These are phyloP conservation scores for Yarrowia yakushimensis DNA, from an alignment of 805 yeast species.

Conservation along the genomic window DNA sequence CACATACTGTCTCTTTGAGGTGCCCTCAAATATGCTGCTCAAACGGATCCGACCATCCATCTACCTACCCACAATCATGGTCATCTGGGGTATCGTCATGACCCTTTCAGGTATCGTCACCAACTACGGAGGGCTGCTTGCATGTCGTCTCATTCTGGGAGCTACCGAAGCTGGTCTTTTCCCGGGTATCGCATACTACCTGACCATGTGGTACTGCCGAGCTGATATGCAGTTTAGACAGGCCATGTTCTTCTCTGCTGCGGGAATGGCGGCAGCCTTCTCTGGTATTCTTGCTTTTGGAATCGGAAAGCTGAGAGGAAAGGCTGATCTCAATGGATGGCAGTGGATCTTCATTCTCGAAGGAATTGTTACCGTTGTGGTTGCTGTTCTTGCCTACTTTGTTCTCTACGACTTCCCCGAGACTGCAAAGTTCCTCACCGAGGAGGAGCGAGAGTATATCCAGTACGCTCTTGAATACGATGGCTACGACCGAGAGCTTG, in stretches of 20 bases:
- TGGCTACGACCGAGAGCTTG: conserved; percentile 19
- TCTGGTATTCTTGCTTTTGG: conserved; percentile 48
- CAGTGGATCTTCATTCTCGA: conserved; percentile 52
- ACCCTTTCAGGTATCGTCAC: conserved; percentile 40
- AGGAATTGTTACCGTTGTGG: conserved; percentile 43
- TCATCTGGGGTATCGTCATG: conserved; percentile 40
- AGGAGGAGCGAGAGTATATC: conserved; percentile 46
- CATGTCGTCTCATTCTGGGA: conserved; percentile 44
- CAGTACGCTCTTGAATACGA: conserved; percentile 14
- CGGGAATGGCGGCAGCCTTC: conserved; percentile 46
- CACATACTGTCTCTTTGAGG: conserved; percentile 33
- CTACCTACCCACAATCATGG: conserved; percentile 38
- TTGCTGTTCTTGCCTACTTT: conserved; percentile 37
- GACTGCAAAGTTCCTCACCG: conserved; percentile 47
- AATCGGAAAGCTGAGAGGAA: conserved; percentile 43
- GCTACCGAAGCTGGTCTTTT: conserved; percentile 45
- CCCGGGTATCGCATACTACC: conserved; percentile 42
- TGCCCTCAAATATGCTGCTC: conserved; percentile 31
- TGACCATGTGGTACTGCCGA: conserved; percentile 39
- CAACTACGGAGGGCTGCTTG: conserved; percentile 36
- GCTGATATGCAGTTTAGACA: conserved; percentile 42
- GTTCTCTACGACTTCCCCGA: conserved; percentile 53
- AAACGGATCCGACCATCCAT: conserved; percentile 40
- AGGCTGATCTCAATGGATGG: conserved; percentile 46
- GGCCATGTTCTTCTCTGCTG: conserved; percentile 40